phyloP scores from a whole-genome alignment of 768 basidiomycete species.

The Saitozyma podzolica region DNA sequence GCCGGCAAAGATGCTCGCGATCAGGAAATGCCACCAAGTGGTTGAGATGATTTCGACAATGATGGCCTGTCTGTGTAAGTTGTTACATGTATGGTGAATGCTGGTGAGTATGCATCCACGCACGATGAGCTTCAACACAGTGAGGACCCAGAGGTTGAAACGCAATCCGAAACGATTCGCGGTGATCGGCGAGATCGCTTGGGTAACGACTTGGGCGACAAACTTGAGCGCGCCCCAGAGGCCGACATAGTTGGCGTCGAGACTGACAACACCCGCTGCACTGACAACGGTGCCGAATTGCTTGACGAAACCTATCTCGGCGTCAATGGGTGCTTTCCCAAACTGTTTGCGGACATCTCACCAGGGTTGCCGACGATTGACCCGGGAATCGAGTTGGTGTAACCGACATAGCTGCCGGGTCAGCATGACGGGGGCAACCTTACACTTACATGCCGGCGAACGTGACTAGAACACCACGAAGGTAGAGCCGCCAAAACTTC shows the following conservation, averaged over 20 bases:
- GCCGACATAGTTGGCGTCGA: conserved; percentile 25
- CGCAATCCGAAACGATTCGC: conserved; percentile 23
- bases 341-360: not conserved
- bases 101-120: too few relatives aligned
- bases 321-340: too few relatives aligned
- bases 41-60: conserved; percentile 27
- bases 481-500: conserved; percentile 9
- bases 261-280: conserved; percentile 3
- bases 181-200: conserved; percentile 14
- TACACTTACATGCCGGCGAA: conserved; percentile 7
- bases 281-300: conserved; percentile 11
- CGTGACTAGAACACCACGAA: not conserved
- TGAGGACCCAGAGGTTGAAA: conserved; percentile 26
- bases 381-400: conserved; percentile 13
- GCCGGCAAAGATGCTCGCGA: conserved; percentile 16
- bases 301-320: conserved; percentile 9
- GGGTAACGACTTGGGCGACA: conserved; percentile 11
- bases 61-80: conserved; percentile 12
- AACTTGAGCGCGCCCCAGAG: conserved; percentile 27
- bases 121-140: conserved; percentile 14
- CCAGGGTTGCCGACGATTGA: conserved; percentile 14
- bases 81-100: too few relatives aligned
- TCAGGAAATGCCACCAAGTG: conserved; percentile 17
- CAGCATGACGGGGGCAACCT: too few relatives aligned
- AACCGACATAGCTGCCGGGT: conserved; percentile 9